phyloP scores from a whole-genome alignment of 208 protist genomes.

The Naegleria gruberi region DNA sequence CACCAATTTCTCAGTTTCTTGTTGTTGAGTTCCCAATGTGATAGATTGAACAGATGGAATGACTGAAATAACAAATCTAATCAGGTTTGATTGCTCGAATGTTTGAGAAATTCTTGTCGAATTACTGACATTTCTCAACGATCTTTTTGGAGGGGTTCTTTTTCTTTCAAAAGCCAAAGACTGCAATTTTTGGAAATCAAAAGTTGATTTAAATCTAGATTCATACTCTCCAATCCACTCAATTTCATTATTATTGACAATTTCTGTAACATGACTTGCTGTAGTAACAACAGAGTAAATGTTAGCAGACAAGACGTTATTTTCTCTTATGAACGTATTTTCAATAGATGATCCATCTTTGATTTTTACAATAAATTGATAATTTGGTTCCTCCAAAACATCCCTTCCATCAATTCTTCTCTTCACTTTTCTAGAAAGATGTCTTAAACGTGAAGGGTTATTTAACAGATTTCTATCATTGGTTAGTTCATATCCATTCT shows the following conservation, averaged over 20 bases:
- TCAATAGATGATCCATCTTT: background rate
- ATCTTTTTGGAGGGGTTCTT: background rate
- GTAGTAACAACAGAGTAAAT: background rate
- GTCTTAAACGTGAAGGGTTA: too few species aligned
- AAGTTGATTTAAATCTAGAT: background rate
- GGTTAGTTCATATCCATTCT: too few species aligned
- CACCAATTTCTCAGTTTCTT: background rate
- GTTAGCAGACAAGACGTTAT: background rate
- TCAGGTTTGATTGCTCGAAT: background rate
- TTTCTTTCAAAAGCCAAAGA: background rate
- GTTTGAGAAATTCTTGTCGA: too few species aligned
- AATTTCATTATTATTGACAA: too few species aligned
- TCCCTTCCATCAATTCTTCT: too few species aligned
- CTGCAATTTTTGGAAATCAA: background rate
- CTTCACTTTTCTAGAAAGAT: too few species aligned
- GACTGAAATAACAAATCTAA: background rate
- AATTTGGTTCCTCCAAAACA: too few species aligned
- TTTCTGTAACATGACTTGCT: too few species aligned
- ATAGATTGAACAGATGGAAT: background rate
- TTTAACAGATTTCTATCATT: too few species aligned
- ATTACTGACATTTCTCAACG: too few species aligned
- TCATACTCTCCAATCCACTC: background rate
- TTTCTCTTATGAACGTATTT: background rate
- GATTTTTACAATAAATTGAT: background rate
- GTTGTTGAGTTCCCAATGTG: background rate